Evolutionary conservation across 176 grass and related monocot species (phyloP), one percentile per base, ranked within the genome.

Genomic region (Paspalum vaginatum): DNA sequence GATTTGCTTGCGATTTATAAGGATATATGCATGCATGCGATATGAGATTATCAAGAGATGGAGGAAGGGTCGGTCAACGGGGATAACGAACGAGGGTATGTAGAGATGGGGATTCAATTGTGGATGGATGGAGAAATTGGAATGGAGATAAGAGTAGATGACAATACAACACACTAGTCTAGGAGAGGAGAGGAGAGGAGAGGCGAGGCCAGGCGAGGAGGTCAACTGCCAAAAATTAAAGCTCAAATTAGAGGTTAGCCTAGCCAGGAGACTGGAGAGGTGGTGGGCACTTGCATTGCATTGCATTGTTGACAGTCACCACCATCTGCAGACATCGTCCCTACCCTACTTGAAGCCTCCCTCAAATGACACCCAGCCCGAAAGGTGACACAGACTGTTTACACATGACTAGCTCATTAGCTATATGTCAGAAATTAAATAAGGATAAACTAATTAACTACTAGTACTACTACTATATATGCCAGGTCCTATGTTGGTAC

Each of bases 291-390:
- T 32, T 32, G 32, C 32, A 32, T 32, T 3, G 32, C 32, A 32
- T 32, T 3, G 32, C 32, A 3, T 32, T 32, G 32, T 32, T 32
- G 32, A 32, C 32, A n/a, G n/a, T n/a, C n/a, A 32, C 32, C 32
- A 32, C 3, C 32, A 32, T 32, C 32, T 32, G 32, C 32, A 32
- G 32, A 32, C 32, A 32, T 32, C 32, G 3, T 3, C 32, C 32
- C 32, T 32, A 89, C 95, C 92, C 92, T 93, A 86, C 86, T 83
- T 95, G 77, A 59, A 81, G 66, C 91, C 92, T 98, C 84, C 95
- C 92, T 95, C 84, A 81, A 86, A 81, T 98, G 76, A 42, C 24
- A 87, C 92, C 90, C 63, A 68, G 70, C 85, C 87, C 88, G 52
- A 83, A 85, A 87, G 42, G 42, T 78, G 60, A 45, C 68, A 72